Conservation (phyloP, 331 rosid genomes). For the Phaseolus coccineus region DNA sequence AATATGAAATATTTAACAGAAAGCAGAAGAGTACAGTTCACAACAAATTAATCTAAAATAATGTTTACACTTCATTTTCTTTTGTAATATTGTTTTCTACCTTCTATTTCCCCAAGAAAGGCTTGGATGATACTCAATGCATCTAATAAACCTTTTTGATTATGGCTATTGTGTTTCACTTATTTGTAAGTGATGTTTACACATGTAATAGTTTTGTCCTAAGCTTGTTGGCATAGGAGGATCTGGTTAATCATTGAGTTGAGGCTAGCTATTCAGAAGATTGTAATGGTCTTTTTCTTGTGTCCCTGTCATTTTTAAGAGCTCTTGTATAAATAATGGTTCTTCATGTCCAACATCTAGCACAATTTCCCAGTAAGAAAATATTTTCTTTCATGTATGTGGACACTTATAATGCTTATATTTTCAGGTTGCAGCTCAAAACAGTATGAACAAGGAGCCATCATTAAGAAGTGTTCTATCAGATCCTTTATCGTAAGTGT, state of each 20-base stretch:
- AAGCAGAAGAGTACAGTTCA: background rate
- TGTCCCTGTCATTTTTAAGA: slow-evolving; percentile 25
- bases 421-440: slow-evolving; percentile 64
- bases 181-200: slow-evolving; percentile 13
- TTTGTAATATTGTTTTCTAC: slow-evolving; percentile 24
- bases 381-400: slow-evolving; percentile 9
- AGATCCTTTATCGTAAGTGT: slow-evolving; percentile 91
- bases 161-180: slow-evolving; percentile 8
- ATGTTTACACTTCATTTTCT: background rate
- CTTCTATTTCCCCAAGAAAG: background rate
- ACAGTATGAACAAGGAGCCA: slow-evolving; percentile 72
- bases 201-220: slow-evolving; percentile 17
- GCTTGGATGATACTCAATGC: background rate
- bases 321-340: slow-evolving; percentile 12
- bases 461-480: slow-evolving; percentile 94
- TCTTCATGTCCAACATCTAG: slow-evolving; percentile 6
- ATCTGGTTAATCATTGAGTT: slow-evolving; percentile 39
- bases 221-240: slow-evolving; percentile 35
- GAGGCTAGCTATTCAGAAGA: slow-evolving; percentile 40
- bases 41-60: background rate
- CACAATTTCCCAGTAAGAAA: slow-evolving; percentile 12
- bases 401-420: slow-evolving; percentile 40
- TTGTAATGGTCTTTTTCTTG: slow-evolving; percentile 31
- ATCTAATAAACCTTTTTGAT: background rate
- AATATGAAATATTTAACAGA: slow-evolving; percentile 8